phyloP scores from a whole-genome alignment of 805 yeast species.

The Saturnispora gosingensis region DNA sequence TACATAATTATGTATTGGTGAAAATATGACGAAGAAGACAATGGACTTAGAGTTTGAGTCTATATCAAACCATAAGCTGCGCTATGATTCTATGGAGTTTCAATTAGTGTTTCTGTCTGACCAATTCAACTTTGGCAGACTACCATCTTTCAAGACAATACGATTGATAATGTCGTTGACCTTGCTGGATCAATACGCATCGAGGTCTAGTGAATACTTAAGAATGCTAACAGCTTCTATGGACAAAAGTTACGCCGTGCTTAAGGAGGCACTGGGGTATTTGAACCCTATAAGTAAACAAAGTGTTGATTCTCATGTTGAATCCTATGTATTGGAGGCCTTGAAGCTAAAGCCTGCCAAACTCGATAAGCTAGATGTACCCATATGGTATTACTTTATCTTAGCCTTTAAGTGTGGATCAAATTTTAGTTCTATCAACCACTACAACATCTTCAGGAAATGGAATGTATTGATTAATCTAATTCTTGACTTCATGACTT shows the following conservation, averaged over 20 bases:
- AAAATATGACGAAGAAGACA: background rate
- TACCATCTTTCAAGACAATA: background rate
- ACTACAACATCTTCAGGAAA: background rate
- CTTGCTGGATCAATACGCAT: background rate
- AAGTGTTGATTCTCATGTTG: background rate
- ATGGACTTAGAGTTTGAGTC: background rate
- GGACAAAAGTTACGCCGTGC: background rate
- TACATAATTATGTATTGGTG: background rate
- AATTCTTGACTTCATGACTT: background rate
- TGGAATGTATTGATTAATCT: background rate
- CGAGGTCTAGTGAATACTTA: background rate
- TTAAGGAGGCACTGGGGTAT: background rate
- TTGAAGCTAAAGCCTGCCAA: background rate
- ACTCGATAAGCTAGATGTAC: background rate
- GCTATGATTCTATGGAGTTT: background rate
- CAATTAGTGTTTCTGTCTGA: background rate
- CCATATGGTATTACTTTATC: conserved; percentile 7
- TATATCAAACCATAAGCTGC: background rate
- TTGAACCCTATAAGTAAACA: background rate
- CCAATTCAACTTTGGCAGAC: background rate
- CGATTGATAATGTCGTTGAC: background rate
- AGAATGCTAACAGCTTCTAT: background rate
- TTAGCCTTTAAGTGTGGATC: conserved; percentile 6
- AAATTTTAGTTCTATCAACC: background rate
- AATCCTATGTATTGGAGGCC: background rate